Conservation (phyloP, 257 asterid genomes). For the Eustoma russellianum region DNA sequence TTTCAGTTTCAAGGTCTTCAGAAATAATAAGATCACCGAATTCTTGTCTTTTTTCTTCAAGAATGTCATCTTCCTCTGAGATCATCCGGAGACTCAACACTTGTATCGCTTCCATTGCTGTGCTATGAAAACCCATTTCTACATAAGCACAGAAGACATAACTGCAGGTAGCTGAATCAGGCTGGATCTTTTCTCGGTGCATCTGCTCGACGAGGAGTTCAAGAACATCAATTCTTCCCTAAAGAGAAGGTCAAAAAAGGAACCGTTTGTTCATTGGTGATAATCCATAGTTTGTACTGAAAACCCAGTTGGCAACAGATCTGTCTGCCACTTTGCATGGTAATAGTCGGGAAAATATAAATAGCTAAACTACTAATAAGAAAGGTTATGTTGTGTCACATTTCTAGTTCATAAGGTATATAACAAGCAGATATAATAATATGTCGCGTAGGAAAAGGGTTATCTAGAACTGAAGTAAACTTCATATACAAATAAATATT, state of each 20-base stretch:
- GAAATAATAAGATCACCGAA: constrained; percentile 43
- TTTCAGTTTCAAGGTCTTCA: constrained; percentile 41
- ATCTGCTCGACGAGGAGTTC: constrained; percentile 66
- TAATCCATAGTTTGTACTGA: no score
- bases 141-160: constrained; percentile 61
- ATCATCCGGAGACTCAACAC: constrained; percentile 79
- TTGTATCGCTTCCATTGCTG: constrained; percentile 87
- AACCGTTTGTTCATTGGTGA: not conserved
- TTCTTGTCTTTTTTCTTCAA: constrained; percentile 33
- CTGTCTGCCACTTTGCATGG: no score
- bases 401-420: no score
- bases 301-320: no score
- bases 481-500: no score
- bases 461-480: no score
- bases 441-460: no score
- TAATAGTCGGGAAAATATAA: no score
- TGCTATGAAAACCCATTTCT: constrained; percentile 38
- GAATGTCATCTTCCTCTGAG: constrained; percentile 35
- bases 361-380: no score
- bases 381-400: no score
- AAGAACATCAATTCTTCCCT: constrained; percentile 70
- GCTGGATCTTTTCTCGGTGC: constrained; percentile 62
- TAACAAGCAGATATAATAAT: no score
- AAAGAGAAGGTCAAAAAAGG: constrained; percentile 10
- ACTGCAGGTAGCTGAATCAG: constrained; percentile 70